A percentile compares a stretch with the other conserved stretches of the same genome.
Conservation (phyloP, 1,284 basidiomycete genomes). For the Moesziomyces parantarcticus region DNA sequence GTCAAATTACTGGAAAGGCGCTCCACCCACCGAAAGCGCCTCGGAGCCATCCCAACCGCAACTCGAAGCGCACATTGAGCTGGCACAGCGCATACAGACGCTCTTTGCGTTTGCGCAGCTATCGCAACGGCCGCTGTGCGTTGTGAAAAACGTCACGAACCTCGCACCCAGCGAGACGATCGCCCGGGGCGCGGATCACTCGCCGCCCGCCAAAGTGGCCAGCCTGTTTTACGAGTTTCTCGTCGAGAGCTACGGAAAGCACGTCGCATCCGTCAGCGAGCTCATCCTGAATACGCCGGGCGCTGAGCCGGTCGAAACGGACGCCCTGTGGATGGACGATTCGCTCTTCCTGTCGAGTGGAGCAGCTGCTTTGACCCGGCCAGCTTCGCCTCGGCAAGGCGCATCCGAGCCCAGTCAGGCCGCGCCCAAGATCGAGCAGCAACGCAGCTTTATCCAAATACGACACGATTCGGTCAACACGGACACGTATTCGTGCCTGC, state of each 20-base stretch:
- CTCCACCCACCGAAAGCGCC: constrained; percentile 13
- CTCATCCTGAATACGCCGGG: constrained; percentile 13
- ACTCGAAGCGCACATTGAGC: constrained; percentile 26
- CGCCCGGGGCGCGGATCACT: constrained; percentile 25
- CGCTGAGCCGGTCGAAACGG: constrained; percentile 9
- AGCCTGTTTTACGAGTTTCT: constrained; percentile 35
- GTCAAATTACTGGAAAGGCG: constrained; percentile 46
- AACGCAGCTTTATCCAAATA: constrained; percentile 22
- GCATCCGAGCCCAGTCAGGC: background rate
- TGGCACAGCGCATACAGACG: constrained; percentile 39
- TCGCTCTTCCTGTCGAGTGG: constrained; percentile 28
- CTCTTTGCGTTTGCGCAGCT: constrained; percentile 41
- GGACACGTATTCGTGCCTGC: constrained; percentile 41
- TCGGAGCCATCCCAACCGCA: constrained; percentile 1
- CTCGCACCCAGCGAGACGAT: constrained; percentile 34
- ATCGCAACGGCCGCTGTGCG: constrained; percentile 28
- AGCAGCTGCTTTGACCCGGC: constrained; percentile 21
- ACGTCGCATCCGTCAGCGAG: constrained; percentile 15
- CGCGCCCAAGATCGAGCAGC: constrained; percentile 20
- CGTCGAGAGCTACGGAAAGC: constrained; percentile 24
- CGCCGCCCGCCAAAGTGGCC: constrained; percentile 22
- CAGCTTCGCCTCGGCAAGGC: constrained; percentile 10
- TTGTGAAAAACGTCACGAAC: constrained; percentile 35
- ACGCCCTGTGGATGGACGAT: constrained; percentile 31
- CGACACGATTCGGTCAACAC: constrained; percentile 44